Percentiles rank a stretch among this genome's conserved stretches.
Conservation (phyloP, 1,284 basidiomycete species). For the Gomphus bonarii region DNA sequence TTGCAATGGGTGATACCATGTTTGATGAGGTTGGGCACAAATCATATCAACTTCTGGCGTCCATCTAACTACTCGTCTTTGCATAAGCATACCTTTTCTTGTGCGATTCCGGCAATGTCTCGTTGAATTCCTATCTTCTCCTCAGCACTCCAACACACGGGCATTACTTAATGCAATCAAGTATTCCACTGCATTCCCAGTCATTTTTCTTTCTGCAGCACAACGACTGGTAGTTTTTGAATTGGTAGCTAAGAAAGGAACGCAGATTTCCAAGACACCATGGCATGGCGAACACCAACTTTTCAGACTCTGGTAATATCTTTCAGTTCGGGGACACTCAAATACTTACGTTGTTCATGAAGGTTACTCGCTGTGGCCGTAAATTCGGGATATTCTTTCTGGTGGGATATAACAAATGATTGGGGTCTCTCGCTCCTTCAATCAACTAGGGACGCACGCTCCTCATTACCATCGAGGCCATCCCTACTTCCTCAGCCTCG, state of each 20-base stretch:
- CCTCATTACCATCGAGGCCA: slow-evolving; percentile 22
- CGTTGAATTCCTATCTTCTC: slow-evolving; percentile 69
- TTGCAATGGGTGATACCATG: slow-evolving; percentile 68
- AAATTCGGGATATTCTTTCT: slow-evolving; percentile 94
- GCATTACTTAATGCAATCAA: slow-evolving; percentile 93
- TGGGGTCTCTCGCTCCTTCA: slow-evolving; percentile 86
- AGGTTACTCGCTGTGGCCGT: slow-evolving; percentile 81
- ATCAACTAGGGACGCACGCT: slow-evolving; percentile 18
- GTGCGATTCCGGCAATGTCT: slow-evolving; percentile 91
- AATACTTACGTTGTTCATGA: slow-evolving; percentile 1
- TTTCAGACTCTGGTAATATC: slow-evolving; percentile 72
- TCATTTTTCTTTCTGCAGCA: slow-evolving; percentile 87
- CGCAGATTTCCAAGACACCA: slow-evolving; percentile 30
- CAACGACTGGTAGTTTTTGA: slow-evolving; percentile 63
- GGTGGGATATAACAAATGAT: slow-evolving; percentile 99
- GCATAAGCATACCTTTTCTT: slow-evolving; percentile 73
- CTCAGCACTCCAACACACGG: slow-evolving; percentile 47
- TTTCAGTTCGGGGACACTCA: neutral
- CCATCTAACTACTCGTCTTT: neutral
- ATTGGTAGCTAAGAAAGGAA: slow-evolving; percentile 38
- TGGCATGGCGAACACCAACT: slow-evolving; percentile 74
- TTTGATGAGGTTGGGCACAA: slow-evolving; percentile 67
- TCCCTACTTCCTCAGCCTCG: slow-evolving; percentile 22
- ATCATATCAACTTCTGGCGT: neutral
- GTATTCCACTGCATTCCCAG: slow-evolving; percentile 96